These are phyloP conservation scores for Boletus sp. DNA, from an alignment of 768 basidiomycete species.

Conservation along the genomic window DNA sequence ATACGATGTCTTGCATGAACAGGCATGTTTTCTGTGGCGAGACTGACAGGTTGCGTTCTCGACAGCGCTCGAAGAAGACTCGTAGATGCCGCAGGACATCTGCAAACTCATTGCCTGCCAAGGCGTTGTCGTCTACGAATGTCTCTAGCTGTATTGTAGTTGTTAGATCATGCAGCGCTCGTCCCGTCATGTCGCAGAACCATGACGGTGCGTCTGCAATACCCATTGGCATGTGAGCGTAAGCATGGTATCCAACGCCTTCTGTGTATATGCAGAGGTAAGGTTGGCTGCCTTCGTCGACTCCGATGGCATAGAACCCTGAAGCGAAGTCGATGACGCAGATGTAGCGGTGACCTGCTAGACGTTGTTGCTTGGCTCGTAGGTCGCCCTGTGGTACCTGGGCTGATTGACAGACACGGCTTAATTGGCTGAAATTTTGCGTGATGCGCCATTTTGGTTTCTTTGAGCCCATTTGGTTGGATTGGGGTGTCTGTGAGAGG, in stretches of 20 bases:
- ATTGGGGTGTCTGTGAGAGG: neutral
- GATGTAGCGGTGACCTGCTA: constrained; percentile 28
- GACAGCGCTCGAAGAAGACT: neutral
- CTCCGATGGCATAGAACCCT: too few species aligned
- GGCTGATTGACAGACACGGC: constrained; percentile 28
- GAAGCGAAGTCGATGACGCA: too few species aligned
- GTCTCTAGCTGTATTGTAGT: too few species aligned
- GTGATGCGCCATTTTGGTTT: constrained; percentile 3
- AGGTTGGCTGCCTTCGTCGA: too few species aligned
- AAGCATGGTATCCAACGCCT: too few species aligned
- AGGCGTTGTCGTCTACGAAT: neutral
- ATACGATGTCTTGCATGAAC: constrained; percentile 6
- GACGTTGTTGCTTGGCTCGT: constrained; percentile 19
- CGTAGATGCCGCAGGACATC: neutral
- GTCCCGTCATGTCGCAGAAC: too few species aligned
- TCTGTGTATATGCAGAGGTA: too few species aligned
- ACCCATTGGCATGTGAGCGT: constrained; percentile 36
- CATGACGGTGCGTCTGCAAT: too few species aligned
- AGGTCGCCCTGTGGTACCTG: too few species aligned
- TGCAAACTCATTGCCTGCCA: neutral
- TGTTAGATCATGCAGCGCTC: too few species aligned
- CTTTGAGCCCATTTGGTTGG: accelerated
- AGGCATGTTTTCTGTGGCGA: constrained; percentile 1
- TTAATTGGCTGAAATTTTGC: constrained; percentile 3
- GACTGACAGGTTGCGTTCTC: constrained; percentile 1